Evolutionary conservation across 2,329 filamentous ascomycete genomes (phyloP).

Genomic region (Penicillium thymicola): DNA sequence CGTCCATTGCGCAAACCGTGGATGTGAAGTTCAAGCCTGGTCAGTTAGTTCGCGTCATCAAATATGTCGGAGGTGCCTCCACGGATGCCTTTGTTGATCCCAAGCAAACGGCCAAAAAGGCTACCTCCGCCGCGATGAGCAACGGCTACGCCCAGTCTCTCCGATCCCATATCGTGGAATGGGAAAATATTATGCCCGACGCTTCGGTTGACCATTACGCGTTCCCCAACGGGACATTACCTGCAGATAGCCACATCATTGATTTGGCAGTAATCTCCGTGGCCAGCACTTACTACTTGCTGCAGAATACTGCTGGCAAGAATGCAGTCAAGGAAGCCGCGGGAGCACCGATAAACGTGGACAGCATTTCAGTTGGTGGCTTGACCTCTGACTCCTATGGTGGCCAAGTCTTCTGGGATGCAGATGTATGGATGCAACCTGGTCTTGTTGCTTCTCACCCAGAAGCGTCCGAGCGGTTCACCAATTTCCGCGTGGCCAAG

Average conservation of each 20-base stretch:
- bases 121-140: constrained; percentile 49
- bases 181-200: constrained; percentile 59
- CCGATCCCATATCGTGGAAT: constrained; percentile 58
- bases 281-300: constrained; percentile 46
- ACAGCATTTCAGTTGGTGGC: constrained; percentile 67
- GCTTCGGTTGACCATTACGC: constrained; percentile 63
- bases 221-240: constrained; percentile 57
- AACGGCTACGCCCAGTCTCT: constrained; percentile 57
- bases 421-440: constrained; percentile 66
- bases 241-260: constrained; percentile 54
- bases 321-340: constrained; percentile 53
- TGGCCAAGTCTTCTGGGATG: constrained; percentile 64
- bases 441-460: constrained; percentile 64
- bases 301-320: constrained; percentile 50
- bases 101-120: constrained; percentile 52
- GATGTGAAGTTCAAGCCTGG: constrained; percentile 53
- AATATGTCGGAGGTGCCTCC: constrained; percentile 67
- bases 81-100: constrained; percentile 64
- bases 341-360: constrained; percentile 53
- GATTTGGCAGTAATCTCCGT: constrained; percentile 51
- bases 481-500: constrained; percentile 60
- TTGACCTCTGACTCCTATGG: constrained; percentile 66
- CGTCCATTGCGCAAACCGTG: constrained; percentile 63
- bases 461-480: constrained; percentile 59
- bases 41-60: constrained; percentile 56